These are phyloP conservation scores for Fusarium sp. DNA, from an alignment of 2,329 filamentous ascomycete genomes.

Conservation along the genomic window DNA sequence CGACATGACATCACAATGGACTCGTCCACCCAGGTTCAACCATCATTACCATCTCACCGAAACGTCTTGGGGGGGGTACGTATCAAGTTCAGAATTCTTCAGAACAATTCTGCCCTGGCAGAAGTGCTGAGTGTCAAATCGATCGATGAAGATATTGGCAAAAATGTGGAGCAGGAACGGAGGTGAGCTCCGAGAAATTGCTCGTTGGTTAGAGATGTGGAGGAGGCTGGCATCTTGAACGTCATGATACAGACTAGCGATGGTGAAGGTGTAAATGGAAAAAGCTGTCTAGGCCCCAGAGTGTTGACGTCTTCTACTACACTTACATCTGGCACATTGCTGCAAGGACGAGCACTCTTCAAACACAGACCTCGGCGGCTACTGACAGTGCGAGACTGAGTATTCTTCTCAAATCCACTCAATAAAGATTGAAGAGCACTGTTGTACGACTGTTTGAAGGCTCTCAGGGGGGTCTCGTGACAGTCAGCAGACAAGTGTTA, in stretches of 20 bases:
- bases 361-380: neutral
- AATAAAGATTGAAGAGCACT: neutral
- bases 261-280: neutral
- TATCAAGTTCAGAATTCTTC: neutral
- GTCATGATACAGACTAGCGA: constrained; percentile 12
- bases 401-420: too few relatives aligned
- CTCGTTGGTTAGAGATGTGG: constrained; percentile 29
- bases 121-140: neutral
- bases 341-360: neutral
- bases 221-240: constrained; percentile 17
- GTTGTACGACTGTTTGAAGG: neutral
- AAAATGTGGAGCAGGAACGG: constrained; percentile 27
- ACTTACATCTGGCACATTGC: neutral
- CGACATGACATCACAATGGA: constrained; percentile 31
- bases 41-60: constrained; percentile 1
- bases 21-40: neutral
- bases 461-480: neutral
- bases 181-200: constrained; percentile 25
- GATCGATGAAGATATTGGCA: constrained; percentile 29
- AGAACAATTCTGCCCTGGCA: neutral
- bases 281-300: too few relatives aligned
- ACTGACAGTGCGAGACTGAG: neutral
- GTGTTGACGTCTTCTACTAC: neutral
- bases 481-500: neutral
- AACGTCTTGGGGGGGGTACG: neutral